Base-by-base conservation (phyloP, 2,329 filamentous ascomycete species). In the Xylaria sp. region DNA sequence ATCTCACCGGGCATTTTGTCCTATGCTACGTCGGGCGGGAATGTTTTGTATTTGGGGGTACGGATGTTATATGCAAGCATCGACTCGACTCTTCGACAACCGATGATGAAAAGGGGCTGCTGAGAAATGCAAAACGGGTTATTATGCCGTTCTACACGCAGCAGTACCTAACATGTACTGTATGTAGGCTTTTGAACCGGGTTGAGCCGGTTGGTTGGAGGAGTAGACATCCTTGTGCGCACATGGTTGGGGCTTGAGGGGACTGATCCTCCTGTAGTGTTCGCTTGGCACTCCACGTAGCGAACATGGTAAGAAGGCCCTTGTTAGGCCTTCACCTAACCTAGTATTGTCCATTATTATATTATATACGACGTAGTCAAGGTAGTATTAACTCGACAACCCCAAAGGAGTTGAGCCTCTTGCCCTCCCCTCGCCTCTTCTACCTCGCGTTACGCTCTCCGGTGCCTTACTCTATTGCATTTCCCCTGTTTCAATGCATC, bases 381-480 rank as follows among this genome's bases (percentile, higher is more conserved):
- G 32, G 32, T 35, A 35, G 8, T 4, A 35, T 35, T 10, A 35
- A 35, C 32, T 35, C 32, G 42, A 47, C 42, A 23, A 5, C 37
- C 37, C 44, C 21, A 12, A 48, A 21, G n/a, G n/a, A 21, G 2
- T 48, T 12, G 44, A 48, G n/a, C n/a, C 44, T 48, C 44, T 48
- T 10, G n/a, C 10, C 10, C 10, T 23, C 23, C 48, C 48, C 4
- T 16, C 23, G 12, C 35, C 13, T 27, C 35, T 48, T 42, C 25
- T 16, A 44, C 55, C 57, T 47, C 57, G 57, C 47, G 40, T 48
- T 59, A 32, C 57, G 40, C 40, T 59, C 23, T 13, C 2, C 25
- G 57, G 32, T 59, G 23, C 1, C 6, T 35, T 10, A 35, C 57
- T 48, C 40, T 9, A 3, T 59, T n/a, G 40, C 23, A 23, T 35